phyloP scores from a whole-genome alignment of 768 basidiomycete species.

The Lentinula boryana region DNA sequence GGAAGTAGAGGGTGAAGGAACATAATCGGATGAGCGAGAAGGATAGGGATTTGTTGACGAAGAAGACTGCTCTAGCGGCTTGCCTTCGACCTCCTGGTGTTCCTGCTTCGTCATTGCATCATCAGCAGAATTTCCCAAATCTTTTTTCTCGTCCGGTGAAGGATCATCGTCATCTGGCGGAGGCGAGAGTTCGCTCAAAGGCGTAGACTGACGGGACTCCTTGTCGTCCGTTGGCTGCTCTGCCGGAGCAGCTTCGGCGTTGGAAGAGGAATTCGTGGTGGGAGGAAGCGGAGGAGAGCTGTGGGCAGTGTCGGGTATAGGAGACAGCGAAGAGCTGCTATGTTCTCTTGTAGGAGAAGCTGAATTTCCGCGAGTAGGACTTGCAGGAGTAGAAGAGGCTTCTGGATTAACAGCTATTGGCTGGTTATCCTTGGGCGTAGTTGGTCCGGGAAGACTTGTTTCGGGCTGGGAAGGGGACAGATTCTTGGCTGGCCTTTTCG shows the following conservation, averaged over 20 bases:
- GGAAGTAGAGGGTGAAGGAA: conserved; percentile 10
- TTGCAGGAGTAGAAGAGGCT: not conserved
- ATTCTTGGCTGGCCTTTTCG: not conserved
- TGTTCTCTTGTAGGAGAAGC: conserved; percentile 1
- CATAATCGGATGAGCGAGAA: not conserved
- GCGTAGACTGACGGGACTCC: conserved; percentile 57
- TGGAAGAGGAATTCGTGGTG: conserved; percentile 14
- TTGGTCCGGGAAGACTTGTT: not conserved
- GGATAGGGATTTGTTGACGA: conserved; percentile 3
- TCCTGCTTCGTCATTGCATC: conserved; percentile 24
- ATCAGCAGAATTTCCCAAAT: conserved; percentile 29
- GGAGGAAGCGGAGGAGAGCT: conserved; percentile 26
- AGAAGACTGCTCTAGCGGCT: conserved; percentile 6
- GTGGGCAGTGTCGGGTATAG: conserved; percentile 35
- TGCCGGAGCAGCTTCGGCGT: conserved; percentile 13
- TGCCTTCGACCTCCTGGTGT: conserved; percentile 13
- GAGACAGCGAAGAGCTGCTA: conserved; percentile 45
- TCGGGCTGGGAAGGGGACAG: not conserved
- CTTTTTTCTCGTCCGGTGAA: conserved; percentile 25
- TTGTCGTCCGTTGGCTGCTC: conserved; percentile 22
- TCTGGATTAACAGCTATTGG: conserved; percentile 2
- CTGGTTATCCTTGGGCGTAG: conserved; percentile 1
- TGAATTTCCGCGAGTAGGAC: not conserved
- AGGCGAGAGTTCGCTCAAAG: conserved; percentile 72
- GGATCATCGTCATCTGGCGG: conserved; percentile 53